Conservation (phyloP, 2,329 filamentous ascomycete genomes). For the Sporothrix variecibatus region DNA sequence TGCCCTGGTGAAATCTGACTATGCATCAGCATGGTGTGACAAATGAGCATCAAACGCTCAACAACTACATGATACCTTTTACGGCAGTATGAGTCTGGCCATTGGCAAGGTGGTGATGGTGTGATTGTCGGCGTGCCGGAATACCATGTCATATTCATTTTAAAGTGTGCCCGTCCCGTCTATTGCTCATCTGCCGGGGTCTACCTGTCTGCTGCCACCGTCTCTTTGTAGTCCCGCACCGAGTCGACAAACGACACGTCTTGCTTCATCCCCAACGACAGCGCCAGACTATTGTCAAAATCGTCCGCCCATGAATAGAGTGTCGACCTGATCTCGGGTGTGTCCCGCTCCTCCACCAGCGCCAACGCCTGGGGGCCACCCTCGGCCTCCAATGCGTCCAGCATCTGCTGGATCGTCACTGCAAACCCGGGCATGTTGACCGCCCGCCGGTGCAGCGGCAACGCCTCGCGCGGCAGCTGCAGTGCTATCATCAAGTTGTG, state of each 20-base stretch:
- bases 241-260: conserved; percentile 51
- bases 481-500: conserved; percentile 49
- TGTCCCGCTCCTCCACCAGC: conserved; percentile 50
- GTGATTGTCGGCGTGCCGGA: too few species aligned
- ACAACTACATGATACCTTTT: too few species aligned
- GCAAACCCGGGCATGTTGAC: conserved; percentile 52
- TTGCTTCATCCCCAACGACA: conserved; percentile 46
- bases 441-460: conserved; percentile 43
- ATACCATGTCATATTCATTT: not conserved
- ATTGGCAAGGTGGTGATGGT: too few species aligned
- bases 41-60: too few species aligned
- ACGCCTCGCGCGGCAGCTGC: conserved; percentile 35
- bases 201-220: not conserved
- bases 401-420: conserved; percentile 52
- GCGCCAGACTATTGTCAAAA: conserved; percentile 49
- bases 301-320: conserved; percentile 53
- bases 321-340: conserved; percentile 49
- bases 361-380: conserved; percentile 48
- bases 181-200: not conserved
- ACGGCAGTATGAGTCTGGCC: too few species aligned
- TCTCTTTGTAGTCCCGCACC: conserved; percentile 46
- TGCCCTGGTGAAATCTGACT: too few species aligned
- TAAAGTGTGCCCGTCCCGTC: not conserved
- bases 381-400: conserved; percentile 51
- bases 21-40: too few species aligned